Conservation (phyloP, 2,329 filamentous ascomycete species). For the Scedosporium aurantiacum region DNA sequence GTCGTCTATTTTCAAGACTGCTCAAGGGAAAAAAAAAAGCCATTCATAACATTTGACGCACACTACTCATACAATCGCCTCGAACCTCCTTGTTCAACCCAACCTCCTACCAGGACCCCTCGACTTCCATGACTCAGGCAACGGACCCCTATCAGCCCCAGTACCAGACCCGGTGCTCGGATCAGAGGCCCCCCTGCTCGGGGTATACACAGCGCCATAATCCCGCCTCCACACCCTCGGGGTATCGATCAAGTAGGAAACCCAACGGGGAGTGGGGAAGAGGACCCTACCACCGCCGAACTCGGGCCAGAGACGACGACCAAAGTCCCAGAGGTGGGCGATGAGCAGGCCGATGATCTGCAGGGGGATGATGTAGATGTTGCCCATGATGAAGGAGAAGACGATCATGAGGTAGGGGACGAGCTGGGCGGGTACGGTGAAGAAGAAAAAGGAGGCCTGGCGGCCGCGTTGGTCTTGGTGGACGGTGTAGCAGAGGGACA, state of each 20-base stretch:
- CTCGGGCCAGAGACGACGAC: constrained; percentile 77
- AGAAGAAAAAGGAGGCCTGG: constrained; percentile 68
- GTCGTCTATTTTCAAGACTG: neutral
- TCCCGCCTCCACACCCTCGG: constrained; percentile 4
- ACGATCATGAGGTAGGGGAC: constrained; percentile 72
- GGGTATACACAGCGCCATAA: constrained; percentile 8
- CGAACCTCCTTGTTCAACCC: constrained; percentile 27
- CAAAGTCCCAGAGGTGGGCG: constrained; percentile 83
- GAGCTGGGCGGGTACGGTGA: constrained; percentile 72
- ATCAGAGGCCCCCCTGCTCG: constrained; percentile 7
- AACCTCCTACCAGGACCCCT: constrained; percentile 53
- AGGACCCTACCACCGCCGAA: constrained; percentile 76
- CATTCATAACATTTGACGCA: neutral
- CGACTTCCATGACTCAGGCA: constrained; percentile 54
- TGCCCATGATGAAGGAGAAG: constrained; percentile 54
- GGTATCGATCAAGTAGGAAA: constrained; percentile 55
- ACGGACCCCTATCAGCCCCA: constrained; percentile 32
- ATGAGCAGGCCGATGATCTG: constrained; percentile 73
- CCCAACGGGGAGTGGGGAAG: constrained; percentile 60
- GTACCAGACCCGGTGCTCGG: constrained; percentile 26
- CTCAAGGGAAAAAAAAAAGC: neutral
- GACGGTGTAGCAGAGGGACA: constrained; percentile 75
- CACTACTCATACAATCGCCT: neutral
- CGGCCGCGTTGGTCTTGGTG: constrained; percentile 73
- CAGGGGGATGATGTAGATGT: constrained; percentile 43